Base-by-base conservation (phyloP, 106 monocot genomes). In the Gastrodia elata region DNA sequence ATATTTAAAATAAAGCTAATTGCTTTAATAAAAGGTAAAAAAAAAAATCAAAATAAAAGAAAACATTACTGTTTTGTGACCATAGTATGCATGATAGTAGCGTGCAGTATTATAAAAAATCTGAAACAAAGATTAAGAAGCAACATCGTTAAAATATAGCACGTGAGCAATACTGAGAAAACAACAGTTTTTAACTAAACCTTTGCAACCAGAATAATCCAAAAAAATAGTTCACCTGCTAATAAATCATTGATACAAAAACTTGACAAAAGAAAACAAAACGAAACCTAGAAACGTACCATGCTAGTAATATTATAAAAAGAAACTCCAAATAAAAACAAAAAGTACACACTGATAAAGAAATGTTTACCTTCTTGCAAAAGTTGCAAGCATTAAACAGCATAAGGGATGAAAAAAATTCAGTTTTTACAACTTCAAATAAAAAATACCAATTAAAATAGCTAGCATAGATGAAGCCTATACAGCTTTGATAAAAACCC, bases 71-170 rank as follows among this genome's bases (percentile, higher is more conserved):
- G 98, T 93, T 82, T 98, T 98, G 70, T 98, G 91, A 16, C 98
- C 98, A 78, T 98, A 98, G 76, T 98, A 98, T 76, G 98, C 98
- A 49, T 83, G 91, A 77, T 98, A 98, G 65, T 98, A 98, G 2
- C 87, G 88, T 32, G 98, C 98, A 28, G 98, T 79, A 76, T 98
- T 98, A 49, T 98, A 98, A 72, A 98, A 98, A 15, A 89, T 84
- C 98, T 98, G 91, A 43, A 78, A 78, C 14, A 41, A 73, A 73
- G 56, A 9, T 24, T 41, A 8, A 32, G 61, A 33, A 79, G 22
- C 36, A 6, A 52, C 6, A 16, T 4, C 6, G 24, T 40, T 34
- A 10, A 11, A 34, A 24, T 22, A 14, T 25, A 11, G 30, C 11
- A 30, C 5, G 61, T 32, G 32, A 32, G 61, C 14, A 33, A 32